A percentile compares a stretch with the other conserved stretches of the same genome.
phyloP scores from a whole-genome alignment of 768 basidiomycete genomes.

The Suillus spraguei region DNA sequence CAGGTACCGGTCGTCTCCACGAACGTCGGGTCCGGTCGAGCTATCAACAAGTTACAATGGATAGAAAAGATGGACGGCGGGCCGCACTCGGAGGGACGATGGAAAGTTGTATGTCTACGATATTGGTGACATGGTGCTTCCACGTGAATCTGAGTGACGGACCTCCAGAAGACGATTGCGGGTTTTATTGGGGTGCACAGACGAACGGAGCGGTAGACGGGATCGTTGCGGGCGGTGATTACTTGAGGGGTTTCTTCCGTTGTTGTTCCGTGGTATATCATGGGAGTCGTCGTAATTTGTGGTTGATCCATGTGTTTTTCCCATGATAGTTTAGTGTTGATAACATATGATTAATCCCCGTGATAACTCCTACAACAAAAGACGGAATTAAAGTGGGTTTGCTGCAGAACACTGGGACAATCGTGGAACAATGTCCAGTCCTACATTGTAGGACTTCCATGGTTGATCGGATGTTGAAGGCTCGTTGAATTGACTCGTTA shows the following conservation, averaged over 20 bases:
- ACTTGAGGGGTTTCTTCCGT: neutral
- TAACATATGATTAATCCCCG: too few species aligned
- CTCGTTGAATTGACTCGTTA: too few species aligned
- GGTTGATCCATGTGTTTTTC: neutral
- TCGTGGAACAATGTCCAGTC: too few species aligned
- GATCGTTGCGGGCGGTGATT: slow-evolving; percentile 37
- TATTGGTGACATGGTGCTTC: slow-evolving; percentile 87
- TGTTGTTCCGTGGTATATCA: neutral
- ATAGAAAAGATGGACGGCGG: slow-evolving; percentile 87
- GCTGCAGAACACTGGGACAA: too few species aligned
- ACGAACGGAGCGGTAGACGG: slow-evolving; percentile 36
- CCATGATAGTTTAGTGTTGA: too few species aligned
- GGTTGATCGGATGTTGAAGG: too few species aligned
- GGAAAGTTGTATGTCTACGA: slow-evolving; percentile 94
- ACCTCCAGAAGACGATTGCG: slow-evolving; percentile 85
- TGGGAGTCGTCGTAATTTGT: slow-evolving; percentile 4
- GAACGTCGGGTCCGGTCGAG: slow-evolving; percentile 72
- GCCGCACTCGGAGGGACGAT: slow-evolving; percentile 89
- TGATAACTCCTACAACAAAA: neutral
- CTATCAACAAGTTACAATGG: slow-evolving; percentile 96
- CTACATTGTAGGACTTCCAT: too few species aligned
- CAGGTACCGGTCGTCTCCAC: slow-evolving; percentile 95
- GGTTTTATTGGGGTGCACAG: slow-evolving; percentile 60
- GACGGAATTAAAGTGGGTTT: slow-evolving; percentile 17
- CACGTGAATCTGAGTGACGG: slow-evolving; percentile 90